Evolutionary conservation across 495 filamentous ascomycete genomes (phyloP).

Genomic region (Parachaetomium inaequale): DNA sequence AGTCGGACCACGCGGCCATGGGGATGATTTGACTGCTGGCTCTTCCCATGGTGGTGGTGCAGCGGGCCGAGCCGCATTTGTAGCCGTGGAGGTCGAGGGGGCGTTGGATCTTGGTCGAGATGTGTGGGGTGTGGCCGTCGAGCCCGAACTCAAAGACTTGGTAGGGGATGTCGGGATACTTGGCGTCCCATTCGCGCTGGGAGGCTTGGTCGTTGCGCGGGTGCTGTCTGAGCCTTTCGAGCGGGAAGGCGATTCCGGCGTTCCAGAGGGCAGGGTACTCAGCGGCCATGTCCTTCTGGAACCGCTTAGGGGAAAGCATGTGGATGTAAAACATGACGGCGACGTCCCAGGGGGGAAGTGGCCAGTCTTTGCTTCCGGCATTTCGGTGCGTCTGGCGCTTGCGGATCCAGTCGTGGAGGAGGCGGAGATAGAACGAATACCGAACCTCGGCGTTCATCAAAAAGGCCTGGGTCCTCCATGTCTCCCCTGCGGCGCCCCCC

Average conservation of each 20-base stretch:
- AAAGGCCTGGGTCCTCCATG: not conserved
- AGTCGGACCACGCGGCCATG: not conserved
- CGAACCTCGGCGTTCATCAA: conserved; percentile 5
- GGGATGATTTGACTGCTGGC: not conserved
- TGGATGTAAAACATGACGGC: conserved; percentile 5
- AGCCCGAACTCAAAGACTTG: not conserved
- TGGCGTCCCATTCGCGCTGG: not conserved
- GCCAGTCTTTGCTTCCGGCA: not conserved
- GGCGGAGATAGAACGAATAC: conserved; percentile 1
- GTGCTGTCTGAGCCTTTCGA: not conserved
- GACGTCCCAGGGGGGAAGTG: conserved; percentile 1
- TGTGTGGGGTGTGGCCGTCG: not conserved
- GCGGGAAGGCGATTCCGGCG: not conserved
- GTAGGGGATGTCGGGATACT: not conserved
- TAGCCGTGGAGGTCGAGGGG: not conserved
- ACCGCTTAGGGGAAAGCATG: conserved; percentile 1
- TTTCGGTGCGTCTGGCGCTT: not conserved
- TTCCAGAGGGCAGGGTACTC: not conserved
- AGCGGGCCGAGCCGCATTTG: not conserved
- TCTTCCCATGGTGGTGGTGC: not conserved
- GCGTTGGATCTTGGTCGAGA: not conserved
- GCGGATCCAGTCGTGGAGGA: not conserved
- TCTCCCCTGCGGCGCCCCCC: not conserved
- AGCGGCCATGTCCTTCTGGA: not conserved
- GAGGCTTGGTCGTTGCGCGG: not conserved